A percentile compares a stretch with the other conserved stretches of the same genome.
Conservation (phyloP, 306 rosid genomes). For the Herpetospermum pedunculosum region DNA sequence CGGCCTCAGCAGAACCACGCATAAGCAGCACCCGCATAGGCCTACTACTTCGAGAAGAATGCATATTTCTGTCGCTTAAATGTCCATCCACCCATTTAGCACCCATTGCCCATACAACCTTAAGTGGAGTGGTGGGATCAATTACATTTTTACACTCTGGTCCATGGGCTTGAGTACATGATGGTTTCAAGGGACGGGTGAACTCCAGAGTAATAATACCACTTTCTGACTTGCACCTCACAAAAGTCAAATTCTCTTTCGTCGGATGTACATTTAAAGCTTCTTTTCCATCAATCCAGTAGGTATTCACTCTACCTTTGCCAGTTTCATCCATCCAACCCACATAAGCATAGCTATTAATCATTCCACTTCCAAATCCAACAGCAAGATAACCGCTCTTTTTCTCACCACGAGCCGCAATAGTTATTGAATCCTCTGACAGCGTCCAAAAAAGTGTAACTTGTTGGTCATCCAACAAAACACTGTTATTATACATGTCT, state of each 20-base stretch:
- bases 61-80: slow-evolving; percentile 70
- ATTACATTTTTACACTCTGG: slow-evolving; percentile 70
- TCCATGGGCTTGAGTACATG: slow-evolving; percentile 32
- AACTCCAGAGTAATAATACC: slow-evolving; percentile 77
- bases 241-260: slow-evolving; percentile 56
- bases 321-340: slow-evolving; percentile 75
- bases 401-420: slow-evolving; percentile 87
- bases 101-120: slow-evolving; percentile 95
- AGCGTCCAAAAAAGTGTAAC: slow-evolving; percentile 85
- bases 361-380: slow-evolving; percentile 78
- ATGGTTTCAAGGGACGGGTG: slow-evolving; percentile 72
- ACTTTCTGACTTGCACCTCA: slow-evolving; percentile 71
- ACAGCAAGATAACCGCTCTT: slow-evolving; percentile 91
- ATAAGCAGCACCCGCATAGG: slow-evolving; percentile 50
- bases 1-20: slow-evolving; percentile 93
- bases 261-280: slow-evolving; percentile 56
- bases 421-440: slow-evolving; percentile 46
- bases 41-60: slow-evolving; percentile 65
- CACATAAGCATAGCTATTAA: slow-evolving; percentile 62
- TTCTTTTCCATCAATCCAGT: slow-evolving; percentile 81
- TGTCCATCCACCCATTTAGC: slow-evolving; percentile 47
- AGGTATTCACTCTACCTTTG: slow-evolving; percentile 49
- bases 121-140: slow-evolving; percentile 76
- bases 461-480: slow-evolving; percentile 83
- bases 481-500: slow-evolving; percentile 89